Conservation (phyloP, 257 asterid species). For the Salvia splendens region DNA sequence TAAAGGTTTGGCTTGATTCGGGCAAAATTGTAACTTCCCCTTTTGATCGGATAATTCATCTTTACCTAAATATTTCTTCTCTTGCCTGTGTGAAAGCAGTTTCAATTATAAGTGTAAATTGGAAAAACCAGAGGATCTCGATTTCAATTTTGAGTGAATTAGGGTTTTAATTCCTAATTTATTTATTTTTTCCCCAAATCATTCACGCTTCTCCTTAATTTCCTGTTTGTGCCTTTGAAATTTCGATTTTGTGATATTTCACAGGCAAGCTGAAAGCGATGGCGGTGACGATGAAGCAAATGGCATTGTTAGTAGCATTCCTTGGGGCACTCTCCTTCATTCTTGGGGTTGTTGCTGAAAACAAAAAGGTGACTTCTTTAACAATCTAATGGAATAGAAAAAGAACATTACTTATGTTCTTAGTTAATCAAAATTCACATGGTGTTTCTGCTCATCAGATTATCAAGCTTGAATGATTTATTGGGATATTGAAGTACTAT, state of each 20-base stretch:
- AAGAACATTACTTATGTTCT: background rate
- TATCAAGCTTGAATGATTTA: background rate
- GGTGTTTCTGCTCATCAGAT: conserved; percentile 7
- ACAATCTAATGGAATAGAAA: background rate
- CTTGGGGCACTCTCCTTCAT: conserved; percentile 59
- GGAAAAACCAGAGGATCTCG: background rate
- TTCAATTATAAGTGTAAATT: background rate
- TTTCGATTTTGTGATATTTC: conserved; percentile 1
- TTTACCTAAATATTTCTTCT: background rate
- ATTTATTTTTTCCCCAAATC: background rate
- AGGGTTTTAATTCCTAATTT: background rate
- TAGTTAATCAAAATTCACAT: background rate
- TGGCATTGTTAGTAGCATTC: conserved; percentile 52
- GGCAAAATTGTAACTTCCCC: background rate
- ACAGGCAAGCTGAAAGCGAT: conserved; percentile 38
- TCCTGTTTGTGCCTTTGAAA: background rate
- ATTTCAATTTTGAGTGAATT: background rate
- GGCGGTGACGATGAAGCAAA: conserved; percentile 58
- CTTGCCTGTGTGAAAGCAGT: conserved; percentile 11
- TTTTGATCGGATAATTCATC: background rate
- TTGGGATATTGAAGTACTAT: background rate
- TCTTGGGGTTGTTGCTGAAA: conserved; percentile 65
- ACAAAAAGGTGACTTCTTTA: conserved; percentile 55
- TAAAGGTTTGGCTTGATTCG: conserved; percentile 32
- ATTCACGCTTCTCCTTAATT: background rate